phyloP scores from a whole-genome alignment of 441 rosid genomes.

The Brassica balearica region DNA sequence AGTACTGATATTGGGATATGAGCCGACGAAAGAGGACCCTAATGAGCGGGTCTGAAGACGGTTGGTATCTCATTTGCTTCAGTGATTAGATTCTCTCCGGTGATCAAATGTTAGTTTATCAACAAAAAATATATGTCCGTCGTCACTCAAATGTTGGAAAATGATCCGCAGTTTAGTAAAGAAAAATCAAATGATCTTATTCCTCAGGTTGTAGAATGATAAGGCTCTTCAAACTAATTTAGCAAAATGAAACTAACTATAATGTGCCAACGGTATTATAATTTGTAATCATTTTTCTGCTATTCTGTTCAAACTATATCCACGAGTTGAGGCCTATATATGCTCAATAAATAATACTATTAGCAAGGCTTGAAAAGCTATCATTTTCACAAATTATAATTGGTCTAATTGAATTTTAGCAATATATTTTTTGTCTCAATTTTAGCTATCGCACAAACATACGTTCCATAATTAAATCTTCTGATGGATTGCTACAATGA shows the following conservation, averaged over 20 bases:
- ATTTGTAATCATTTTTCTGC: not conserved
- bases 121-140: too few species aligned
- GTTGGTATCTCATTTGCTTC: too few species aligned
- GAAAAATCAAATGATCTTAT: not conserved
- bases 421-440: not conserved
- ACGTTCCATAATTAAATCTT: not conserved
- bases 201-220: not conserved
- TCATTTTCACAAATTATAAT: not conserved
- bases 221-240: not conserved
- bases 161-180: too few species aligned
- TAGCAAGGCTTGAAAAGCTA: not conserved
- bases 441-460: not conserved
- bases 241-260: not conserved
- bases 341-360: not conserved
- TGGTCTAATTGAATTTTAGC: not conserved
- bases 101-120: too few species aligned
- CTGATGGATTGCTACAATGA: not conserved
- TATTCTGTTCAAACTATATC: slow-evolving; percentile 1
- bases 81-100: too few species aligned
- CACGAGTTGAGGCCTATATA: slow-evolving; percentile 2
- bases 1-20: too few species aligned
- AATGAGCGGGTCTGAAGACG: too few species aligned
- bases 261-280: not conserved
- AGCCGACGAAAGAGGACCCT: too few species aligned
- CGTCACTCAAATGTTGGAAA: too few species aligned